Conservation (phyloP, 495 filamentous ascomycete genomes). For the Diplogelasinospora grovesii region DNA sequence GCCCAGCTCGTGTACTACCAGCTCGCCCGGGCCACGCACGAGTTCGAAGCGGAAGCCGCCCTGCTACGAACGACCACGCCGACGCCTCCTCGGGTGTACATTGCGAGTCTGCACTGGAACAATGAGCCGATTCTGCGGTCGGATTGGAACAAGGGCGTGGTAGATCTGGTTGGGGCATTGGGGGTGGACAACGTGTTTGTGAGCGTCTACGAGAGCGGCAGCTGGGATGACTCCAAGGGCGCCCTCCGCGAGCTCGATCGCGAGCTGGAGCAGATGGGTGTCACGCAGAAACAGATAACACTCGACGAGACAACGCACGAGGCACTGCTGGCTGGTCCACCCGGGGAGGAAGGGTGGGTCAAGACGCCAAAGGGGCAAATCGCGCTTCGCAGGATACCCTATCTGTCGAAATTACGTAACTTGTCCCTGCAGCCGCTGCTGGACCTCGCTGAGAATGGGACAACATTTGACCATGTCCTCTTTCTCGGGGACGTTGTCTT, state of each 20-base stretch:
- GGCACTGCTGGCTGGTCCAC: constrained; percentile 46
- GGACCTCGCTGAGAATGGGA: constrained; percentile 39
- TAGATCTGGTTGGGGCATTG: constrained; percentile 48
- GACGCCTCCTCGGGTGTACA: constrained; percentile 45
- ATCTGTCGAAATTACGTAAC: constrained; percentile 60
- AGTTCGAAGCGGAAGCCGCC: constrained; percentile 5
- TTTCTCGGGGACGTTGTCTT: constrained; percentile 77
- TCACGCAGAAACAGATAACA: constrained; percentile 47
- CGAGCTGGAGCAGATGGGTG: constrained; percentile 45
- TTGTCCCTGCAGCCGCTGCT: constrained; percentile 43
- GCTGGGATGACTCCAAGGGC: constrained; percentile 62
- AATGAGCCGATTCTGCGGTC: constrained; percentile 54
- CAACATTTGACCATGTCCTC: constrained; percentile 59
- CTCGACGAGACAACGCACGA: constrained; percentile 49
- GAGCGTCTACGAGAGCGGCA: constrained; percentile 64
- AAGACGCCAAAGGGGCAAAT: constrained; percentile 40
- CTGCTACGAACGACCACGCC: too few species aligned
- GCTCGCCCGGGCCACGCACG: constrained; percentile 18
- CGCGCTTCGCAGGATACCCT: constrained; percentile 60
- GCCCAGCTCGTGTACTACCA: constrained; percentile 25
- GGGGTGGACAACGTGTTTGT: constrained; percentile 65
- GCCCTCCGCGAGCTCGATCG: constrained; percentile 54
- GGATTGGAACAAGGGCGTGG: constrained; percentile 55
- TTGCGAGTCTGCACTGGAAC: constrained; percentile 66
- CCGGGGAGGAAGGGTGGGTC: constrained; percentile 51